Conservation (phyloP, 768 basidiomycete genomes). For the Termitomyces sp. region DNA sequence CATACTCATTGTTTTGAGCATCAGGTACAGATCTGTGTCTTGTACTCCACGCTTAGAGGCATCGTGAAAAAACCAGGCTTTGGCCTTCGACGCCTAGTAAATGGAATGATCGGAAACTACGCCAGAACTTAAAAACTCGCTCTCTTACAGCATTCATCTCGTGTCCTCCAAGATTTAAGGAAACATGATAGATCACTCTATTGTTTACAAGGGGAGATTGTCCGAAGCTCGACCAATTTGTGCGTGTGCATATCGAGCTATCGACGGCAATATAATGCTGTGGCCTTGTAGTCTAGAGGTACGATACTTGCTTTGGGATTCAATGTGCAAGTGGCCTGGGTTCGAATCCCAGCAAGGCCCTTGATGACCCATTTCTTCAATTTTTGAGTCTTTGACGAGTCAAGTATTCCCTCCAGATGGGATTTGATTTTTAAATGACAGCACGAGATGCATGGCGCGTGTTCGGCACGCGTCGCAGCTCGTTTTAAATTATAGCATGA, state of each 20-base stretch:
- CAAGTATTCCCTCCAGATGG: too few relatives aligned
- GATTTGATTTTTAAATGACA: too few relatives aligned
- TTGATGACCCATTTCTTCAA: too few relatives aligned
- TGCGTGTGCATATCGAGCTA: too few relatives aligned
- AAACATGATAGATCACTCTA: background rate
- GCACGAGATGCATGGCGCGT: too few relatives aligned
- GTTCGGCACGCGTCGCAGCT: too few relatives aligned
- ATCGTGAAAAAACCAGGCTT: background rate
- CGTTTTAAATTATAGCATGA: background rate
- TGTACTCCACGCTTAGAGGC: background rate
- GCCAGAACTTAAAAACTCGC: background rate
- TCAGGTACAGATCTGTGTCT: background rate
- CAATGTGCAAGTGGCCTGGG: constrained; percentile 42
- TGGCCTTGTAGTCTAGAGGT: constrained; percentile 33
- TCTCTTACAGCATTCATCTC: background rate
- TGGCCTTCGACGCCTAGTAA: background rate
- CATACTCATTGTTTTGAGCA: background rate
- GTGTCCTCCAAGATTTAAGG: background rate
- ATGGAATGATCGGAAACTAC: too few relatives aligned
- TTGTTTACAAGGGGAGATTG: too few relatives aligned
- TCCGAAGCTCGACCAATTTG: too few relatives aligned
- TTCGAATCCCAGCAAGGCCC: constrained; percentile 48
- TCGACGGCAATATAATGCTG: background rate
- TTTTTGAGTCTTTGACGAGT: too few relatives aligned
- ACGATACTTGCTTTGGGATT: constrained; percentile 48